phyloP scores from a whole-genome alignment of 306 rosid species.

The Prinsepia uniflora region DNA sequence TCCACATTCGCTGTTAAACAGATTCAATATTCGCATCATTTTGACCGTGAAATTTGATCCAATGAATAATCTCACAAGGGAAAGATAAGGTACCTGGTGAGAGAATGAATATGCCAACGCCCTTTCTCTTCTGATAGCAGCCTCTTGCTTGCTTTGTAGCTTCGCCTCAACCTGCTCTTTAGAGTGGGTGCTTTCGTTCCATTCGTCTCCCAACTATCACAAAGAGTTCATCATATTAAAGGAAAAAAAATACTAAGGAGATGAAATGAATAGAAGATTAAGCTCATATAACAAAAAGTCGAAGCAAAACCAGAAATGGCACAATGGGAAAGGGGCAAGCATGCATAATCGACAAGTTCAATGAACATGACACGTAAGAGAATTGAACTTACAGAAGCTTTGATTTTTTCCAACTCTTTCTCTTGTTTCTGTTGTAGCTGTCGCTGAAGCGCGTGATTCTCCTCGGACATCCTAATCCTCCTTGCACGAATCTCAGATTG shows the following conservation, averaged over 20 bases:
- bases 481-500: constrained; percentile 78
- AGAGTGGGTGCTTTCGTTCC: constrained; percentile 65
- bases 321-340: background rate
- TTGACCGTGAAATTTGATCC: constrained; percentile 13
- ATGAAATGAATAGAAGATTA: background rate
- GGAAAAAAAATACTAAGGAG: background rate
- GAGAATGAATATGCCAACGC: constrained; percentile 83
- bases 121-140: constrained; percentile 82
- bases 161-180: constrained; percentile 71
- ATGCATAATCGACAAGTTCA: background rate
- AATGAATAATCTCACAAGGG: background rate
- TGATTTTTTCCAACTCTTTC: constrained; percentile 57
- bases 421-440: constrained; percentile 61
- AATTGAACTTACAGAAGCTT: constrained; percentile 56
- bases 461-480: constrained; percentile 74
- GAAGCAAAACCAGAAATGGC: background rate
- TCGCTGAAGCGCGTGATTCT: constrained; percentile 73
- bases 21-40: background rate
- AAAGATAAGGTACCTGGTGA: constrained; percentile 58
- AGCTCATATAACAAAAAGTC: background rate
- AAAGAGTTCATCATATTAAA: constrained; percentile 13
- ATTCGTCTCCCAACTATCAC: constrained; percentile 49
- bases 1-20: constrained; percentile 57
- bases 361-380: background rate
- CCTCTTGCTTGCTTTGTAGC: constrained; percentile 49